phyloP scores from a whole-genome alignment of 345 rosid species.

The Chamaenerion angustifolium region DNA sequence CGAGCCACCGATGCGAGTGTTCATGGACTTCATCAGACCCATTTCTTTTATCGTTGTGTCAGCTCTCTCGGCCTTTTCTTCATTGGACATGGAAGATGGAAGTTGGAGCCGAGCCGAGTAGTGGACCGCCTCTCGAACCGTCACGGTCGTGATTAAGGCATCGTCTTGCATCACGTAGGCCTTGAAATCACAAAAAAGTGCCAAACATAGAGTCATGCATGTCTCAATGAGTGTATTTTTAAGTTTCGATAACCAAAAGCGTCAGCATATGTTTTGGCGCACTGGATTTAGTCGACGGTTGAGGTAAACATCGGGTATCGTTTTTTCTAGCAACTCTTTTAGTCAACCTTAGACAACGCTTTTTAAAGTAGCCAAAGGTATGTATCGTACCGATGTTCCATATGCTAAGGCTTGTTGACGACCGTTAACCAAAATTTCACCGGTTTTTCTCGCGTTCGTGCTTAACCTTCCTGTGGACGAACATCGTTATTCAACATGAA shows the following conservation, averaged over 20 bases:
- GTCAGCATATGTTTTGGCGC: too few relatives aligned
- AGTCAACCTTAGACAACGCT: neutral
- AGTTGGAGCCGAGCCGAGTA: constrained; percentile 6
- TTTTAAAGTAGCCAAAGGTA: neutral
- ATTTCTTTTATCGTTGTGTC: constrained; percentile 1
- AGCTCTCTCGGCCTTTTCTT: constrained; percentile 2
- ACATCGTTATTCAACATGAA: neutral
- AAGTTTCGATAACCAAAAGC: too few relatives aligned
- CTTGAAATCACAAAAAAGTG: neutral
- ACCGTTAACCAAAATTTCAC: constrained; percentile 40
- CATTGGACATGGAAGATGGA: neutral
- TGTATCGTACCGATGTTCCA: constrained; percentile 35
- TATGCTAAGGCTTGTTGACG: constrained; percentile 25
- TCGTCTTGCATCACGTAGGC: constrained; percentile 6
- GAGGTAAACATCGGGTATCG: neutral
- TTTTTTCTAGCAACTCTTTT: too few relatives aligned
- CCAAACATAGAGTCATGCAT: neutral
- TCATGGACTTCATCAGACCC: constrained; percentile 2
- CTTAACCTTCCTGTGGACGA: constrained; percentile 28
- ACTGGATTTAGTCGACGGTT: too few relatives aligned
- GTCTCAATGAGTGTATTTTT: too few relatives aligned
- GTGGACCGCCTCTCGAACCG: constrained; percentile 1
- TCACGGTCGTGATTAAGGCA: neutral
- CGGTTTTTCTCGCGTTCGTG: constrained; percentile 22
- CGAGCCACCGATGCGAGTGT: neutral